phyloP scores from a whole-genome alignment of 2,329 filamentous ascomycete species.

The Hypoxylon sp. region DNA sequence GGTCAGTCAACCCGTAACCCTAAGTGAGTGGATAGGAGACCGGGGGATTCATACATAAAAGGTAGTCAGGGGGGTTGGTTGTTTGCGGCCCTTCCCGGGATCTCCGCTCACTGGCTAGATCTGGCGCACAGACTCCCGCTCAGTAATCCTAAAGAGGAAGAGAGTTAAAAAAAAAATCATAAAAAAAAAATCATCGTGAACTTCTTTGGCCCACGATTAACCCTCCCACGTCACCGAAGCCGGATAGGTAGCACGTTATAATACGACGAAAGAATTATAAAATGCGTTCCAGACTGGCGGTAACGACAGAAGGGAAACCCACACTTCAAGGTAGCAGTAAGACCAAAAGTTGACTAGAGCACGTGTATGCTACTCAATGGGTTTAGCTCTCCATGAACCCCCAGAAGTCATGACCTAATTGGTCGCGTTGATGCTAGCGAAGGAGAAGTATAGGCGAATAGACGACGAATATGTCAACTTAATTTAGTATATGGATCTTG shows the following conservation, averaged over 20 bases:
- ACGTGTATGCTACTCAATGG: constrained; percentile 39
- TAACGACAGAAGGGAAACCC: too few relatives aligned
- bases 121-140: constrained; percentile 37
- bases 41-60: constrained; percentile 25
- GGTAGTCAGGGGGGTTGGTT: constrained; percentile 19
- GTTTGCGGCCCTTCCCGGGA: constrained; percentile 36
- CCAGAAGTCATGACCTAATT: constrained; percentile 31
- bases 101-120: constrained; percentile 35
- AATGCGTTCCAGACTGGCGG: constrained; percentile 33
- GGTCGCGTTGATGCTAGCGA: constrained; percentile 27
- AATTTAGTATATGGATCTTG: constrained; percentile 35
- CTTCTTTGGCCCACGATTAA: constrained; percentile 23
- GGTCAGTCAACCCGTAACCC: constrained; percentile 31
- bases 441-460: constrained; percentile 24
- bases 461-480: constrained; percentile 28
- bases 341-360: too few relatives aligned
- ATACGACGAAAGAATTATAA: constrained; percentile 23
- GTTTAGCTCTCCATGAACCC: constrained; percentile 20
- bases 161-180: too few relatives aligned
- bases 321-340: too few relatives aligned
- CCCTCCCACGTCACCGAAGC: constrained; percentile 28
- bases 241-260: constrained; percentile 18
- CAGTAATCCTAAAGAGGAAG: constrained; percentile 27
- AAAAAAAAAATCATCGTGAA: constrained; percentile 34
- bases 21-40: constrained; percentile 34